Base-by-base conservation (phyloP, 257 asterid species). In the Paraleonurus japonicus region DNA sequence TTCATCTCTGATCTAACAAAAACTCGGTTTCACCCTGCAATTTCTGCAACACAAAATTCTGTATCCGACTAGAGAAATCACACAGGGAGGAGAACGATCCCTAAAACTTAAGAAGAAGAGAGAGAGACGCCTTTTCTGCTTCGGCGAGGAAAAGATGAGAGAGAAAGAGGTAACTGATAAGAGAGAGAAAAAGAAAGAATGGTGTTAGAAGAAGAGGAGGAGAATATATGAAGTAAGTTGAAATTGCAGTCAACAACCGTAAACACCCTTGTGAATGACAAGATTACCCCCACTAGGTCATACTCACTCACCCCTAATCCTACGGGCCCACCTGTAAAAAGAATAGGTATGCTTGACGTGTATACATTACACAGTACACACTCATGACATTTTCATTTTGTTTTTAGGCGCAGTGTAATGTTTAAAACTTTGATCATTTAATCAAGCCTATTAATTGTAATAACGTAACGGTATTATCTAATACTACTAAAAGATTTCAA, bases 1-100 rank as follows among this genome's bases (percentile, higher is more conserved):
- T 82, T 83, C 94, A 75, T 85, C 71, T 76, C 78, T 81, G 89
- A 69, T 82, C 71, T 20, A 16, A 20, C 20, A 9, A 3, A 10
- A 4, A 23, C 15, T 23, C 37, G 19, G 5, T 45, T 45, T 45
- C 51, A 45, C 51, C 43, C 15, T 62, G 16, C 32, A 11, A 37
- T 63, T 64, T 50, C 3, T 4, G 37, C 26, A 8, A 19, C 45
- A 24, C 33, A 58, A 22, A 57, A 45, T n/a, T 41, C 57, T 17
- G 10, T 7, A 19, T 23, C 41, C 19, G 53, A 1, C 15, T 30
- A 9, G 10, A 59, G 30, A 32, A 12, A 32, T 30, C 6, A 67
- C 10, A 74, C 23, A 57, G 47, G 6, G 47, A 43, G 53, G 20
- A 45, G 16, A 15, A 26, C 22, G 80, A 39, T 64, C 73, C 63